These are phyloP conservation scores for Trichocladium uniseriatum DNA, from an alignment of 495 filamentous ascomycete species.

Conservation along the genomic window DNA sequence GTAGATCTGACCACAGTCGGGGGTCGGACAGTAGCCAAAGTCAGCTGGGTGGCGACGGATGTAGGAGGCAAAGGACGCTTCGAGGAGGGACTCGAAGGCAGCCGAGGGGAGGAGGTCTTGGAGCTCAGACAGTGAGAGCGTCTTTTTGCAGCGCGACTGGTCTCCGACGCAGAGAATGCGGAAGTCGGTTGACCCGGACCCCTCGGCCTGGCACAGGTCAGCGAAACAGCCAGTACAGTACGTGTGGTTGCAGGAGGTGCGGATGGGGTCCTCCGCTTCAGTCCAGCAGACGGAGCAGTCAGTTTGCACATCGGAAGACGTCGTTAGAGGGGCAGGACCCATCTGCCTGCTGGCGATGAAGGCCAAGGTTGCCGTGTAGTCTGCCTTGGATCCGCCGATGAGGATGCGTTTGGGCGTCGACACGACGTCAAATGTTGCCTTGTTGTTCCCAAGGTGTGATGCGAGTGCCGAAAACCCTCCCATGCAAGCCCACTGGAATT, in stretches of 20 bases:
- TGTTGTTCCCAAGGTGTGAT: conserved; percentile 25
- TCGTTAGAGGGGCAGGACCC: neutral
- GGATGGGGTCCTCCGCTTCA: conserved; percentile 29
- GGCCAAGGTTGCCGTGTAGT: conserved; percentile 14
- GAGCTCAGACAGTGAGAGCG: conserved; percentile 28
- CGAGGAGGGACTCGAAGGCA: conserved; percentile 33
- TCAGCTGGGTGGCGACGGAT: conserved; percentile 25
- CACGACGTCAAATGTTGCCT: conserved; percentile 23
- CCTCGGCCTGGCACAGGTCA: conserved; percentile 24
- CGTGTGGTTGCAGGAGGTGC: conserved; percentile 32
- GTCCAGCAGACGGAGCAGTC: conserved; percentile 37
- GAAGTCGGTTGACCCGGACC: conserved; percentile 6
- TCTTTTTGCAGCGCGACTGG: conserved; percentile 16
- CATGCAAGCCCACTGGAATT: conserved; percentile 28
- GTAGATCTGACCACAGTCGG: conserved; percentile 37
- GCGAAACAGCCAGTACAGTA: conserved; percentile 42
- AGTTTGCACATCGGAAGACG: neutral
- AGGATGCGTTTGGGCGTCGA: conserved; percentile 24
- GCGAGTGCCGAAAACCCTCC: conserved; percentile 34
- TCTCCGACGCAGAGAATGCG: conserved; percentile 26
- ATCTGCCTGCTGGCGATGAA: neutral
- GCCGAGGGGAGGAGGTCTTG: conserved; percentile 26
- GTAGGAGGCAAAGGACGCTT: conserved; percentile 30
- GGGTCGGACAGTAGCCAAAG: conserved; percentile 33
- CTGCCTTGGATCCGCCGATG: conserved; percentile 19